Evolutionary conservation across 345 rosid genomes (phyloP), one percentile per base, ranked within the genome.

Genomic region (Ailanthus altissimus): DNA sequence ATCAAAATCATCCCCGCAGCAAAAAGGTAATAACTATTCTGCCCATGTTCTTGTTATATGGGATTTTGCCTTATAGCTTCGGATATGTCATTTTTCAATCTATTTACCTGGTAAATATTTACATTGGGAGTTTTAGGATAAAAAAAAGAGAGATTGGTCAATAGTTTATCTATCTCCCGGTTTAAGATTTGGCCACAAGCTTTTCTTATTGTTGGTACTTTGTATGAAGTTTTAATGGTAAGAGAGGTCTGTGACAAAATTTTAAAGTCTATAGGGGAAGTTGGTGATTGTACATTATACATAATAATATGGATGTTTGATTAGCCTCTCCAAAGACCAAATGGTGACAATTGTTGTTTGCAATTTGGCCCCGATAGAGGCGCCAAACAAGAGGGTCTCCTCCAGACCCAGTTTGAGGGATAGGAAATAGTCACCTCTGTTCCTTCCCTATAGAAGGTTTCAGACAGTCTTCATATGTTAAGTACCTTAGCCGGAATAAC

Each of bases 321-420:
- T 1, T 47, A 67, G 72, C 72, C 72, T 67, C 56, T 15, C 20
- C 38, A 25, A 67, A 46, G 71, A 45, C 51, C 13, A 15, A 67
- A 23, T 45, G 54, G 32, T 46, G 36, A 7, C 20, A 7, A 47
- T 15, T 11, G 3, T 32, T 15, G 10, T 8, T 38, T 46, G 20
- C n/a, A 38, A 46, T 23, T 67, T 21, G n/a, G 54, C 45, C 71
- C 38, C n/a, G n/a, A n/a, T n/a, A 5, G 36, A 21, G 54, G 53
- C 53, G 11, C 26, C 8, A 26, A 65, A 64, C 28, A 45, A 45
- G 53, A 21, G 70, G 21, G 16, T 67, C 20, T 21, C 6, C 70
- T 23, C 6, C 62, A 12, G 65, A 73, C 54, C 18, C 70, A 0
- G 80, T 81, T 81, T 72, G 71, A 76, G 77, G 64, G 60, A 23